phyloP scores from a whole-genome alignment of 1,139 yeast species.

The Hanseniaspora sp. region DNA sequence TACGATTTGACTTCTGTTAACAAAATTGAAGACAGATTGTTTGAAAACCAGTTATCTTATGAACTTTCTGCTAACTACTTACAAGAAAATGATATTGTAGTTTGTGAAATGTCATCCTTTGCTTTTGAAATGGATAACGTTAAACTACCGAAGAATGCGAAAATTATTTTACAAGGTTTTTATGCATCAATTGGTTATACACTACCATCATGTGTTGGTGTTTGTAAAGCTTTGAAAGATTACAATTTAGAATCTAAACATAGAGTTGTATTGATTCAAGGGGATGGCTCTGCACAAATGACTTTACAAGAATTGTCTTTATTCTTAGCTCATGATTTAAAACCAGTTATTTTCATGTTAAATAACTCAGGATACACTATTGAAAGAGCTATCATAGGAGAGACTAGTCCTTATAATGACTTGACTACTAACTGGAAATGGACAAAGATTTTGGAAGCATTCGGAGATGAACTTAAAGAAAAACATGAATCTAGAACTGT shows the following conservation, averaged over 20 bases:
- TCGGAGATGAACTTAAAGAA: conserved; percentile 50
- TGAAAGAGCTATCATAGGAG: conserved; percentile 74
- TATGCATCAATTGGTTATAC: conserved; percentile 83
- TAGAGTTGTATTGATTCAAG: conserved; percentile 61
- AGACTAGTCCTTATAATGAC: conserved; percentile 65
- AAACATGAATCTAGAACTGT: conserved; percentile 31
- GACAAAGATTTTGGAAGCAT: conserved; percentile 50
- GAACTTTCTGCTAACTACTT: conserved; percentile 31
- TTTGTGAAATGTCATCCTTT: conserved; percentile 71
- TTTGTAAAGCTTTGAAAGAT: conserved; percentile 57
- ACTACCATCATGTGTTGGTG: conserved; percentile 74
- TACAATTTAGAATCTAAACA: conserved; percentile 32
- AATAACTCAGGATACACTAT: conserved; percentile 83
- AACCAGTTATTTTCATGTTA: conserved; percentile 55
- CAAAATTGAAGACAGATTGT: conserved; percentile 10
- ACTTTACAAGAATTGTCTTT: conserved; percentile 72
- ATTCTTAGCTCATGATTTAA: conserved; percentile 46
- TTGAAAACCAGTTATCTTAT: conserved; percentile 18
- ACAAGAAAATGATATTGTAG: conserved; percentile 51
- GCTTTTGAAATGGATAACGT: conserved; percentile 60
- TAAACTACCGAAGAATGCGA: conserved; percentile 42
- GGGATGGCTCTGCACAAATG: conserved; percentile 91
- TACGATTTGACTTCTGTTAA: conserved; percentile 16
- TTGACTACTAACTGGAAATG: conserved; percentile 71
- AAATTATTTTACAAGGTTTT: conserved; percentile 52